Conservation (phyloP, 2,329 filamentous ascomycete genomes). For the Penicillium sp. region DNA sequence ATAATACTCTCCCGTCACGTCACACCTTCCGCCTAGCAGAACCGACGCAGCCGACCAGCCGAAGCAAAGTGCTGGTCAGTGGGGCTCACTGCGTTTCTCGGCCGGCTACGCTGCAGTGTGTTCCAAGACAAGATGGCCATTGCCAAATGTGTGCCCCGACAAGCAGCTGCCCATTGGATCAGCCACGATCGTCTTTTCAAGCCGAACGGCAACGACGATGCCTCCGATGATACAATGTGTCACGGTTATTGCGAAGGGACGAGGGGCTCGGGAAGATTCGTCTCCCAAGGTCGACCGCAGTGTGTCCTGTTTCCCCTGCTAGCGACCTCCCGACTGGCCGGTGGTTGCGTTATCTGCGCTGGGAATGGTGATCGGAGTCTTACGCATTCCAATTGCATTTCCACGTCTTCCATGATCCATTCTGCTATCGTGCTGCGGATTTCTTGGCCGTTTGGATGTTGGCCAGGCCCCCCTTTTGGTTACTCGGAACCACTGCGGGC, state of each 20-base stretch:
- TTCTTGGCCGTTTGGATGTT: constrained; percentile 14
- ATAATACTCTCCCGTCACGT: background rate
- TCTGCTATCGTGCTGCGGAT: constrained; percentile 7
- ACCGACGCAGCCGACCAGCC: constrained; percentile 25
- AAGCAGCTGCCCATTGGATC: background rate
- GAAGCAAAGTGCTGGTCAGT: constrained; percentile 29
- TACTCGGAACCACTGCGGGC: background rate
- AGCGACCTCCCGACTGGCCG: constrained; percentile 22
- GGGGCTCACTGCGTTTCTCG: constrained; percentile 26
- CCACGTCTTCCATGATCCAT: background rate
- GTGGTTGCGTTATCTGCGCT: constrained; percentile 28
- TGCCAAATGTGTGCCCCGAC: background rate
- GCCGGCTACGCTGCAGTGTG: constrained; percentile 8
- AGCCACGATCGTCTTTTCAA: background rate
- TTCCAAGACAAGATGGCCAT: background rate
- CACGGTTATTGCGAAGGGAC: background rate
- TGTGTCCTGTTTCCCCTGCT: background rate
- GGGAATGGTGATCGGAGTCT: constrained; percentile 15
- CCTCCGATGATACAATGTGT: background rate
- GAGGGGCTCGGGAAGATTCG: background rate
- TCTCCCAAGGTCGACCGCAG: background rate
- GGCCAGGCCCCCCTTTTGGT: constrained; percentile 7
- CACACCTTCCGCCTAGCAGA: constrained; percentile 1
- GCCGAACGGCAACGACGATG: background rate
- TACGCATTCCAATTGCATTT: constrained; percentile 15